A percentile compares a stretch with the other conserved stretches of the same genome.
These are phyloP conservation scores for Zygosaccharomyces kombuchaensis DNA, from an alignment of 805 yeast genomes.

Conservation along the genomic window DNA sequence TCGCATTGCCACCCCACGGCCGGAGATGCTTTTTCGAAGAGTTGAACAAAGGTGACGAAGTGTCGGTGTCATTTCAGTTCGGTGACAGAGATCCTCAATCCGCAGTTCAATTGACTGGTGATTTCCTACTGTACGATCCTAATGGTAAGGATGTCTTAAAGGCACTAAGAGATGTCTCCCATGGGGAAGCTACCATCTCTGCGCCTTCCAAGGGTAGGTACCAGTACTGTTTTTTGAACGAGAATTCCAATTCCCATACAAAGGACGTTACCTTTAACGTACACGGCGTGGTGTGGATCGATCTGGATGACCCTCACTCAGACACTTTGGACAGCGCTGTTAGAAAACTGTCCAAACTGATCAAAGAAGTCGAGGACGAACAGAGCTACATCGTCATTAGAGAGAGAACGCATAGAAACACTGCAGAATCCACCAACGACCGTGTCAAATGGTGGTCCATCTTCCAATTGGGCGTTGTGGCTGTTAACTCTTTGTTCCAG, in stretches of 20 bases:
- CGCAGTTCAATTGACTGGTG: slow-evolving; percentile 59
- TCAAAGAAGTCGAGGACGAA: slow-evolving; percentile 87
- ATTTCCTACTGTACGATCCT: slow-evolving; percentile 57
- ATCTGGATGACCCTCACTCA: slow-evolving; percentile 66
- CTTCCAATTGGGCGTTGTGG: slow-evolving; percentile 83
- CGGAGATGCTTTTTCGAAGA: slow-evolving; percentile 85
- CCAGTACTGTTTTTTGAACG: slow-evolving; percentile 89
- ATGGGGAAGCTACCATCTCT: slow-evolving; percentile 70
- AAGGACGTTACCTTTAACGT: slow-evolving; percentile 94
- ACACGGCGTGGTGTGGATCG: slow-evolving; percentile 87
- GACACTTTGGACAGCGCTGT: slow-evolving; percentile 84
- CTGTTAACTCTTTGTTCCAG: slow-evolving; percentile 84
- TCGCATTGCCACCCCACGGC: slow-evolving; percentile 75
- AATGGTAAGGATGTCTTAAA: slow-evolving; percentile 41
- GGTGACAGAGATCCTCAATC: slow-evolving; percentile 81
- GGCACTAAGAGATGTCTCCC: slow-evolving; percentile 55
- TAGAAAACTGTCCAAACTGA: slow-evolving; percentile 64
- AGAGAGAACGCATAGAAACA: slow-evolving; percentile 96
- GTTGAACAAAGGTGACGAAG: slow-evolving; percentile 76
- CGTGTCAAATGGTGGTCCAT: slow-evolving; percentile 98
- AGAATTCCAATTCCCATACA: slow-evolving; percentile 62
- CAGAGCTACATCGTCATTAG: slow-evolving; percentile 87
- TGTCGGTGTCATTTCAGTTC: slow-evolving; percentile 86
- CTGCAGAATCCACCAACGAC: slow-evolving; percentile 95
- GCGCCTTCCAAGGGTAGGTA: slow-evolving; percentile 70